Evolutionary conservation across 371 early-diverging fungal species (phyloP).

Genomic region (Circinella umbellata): DNA sequence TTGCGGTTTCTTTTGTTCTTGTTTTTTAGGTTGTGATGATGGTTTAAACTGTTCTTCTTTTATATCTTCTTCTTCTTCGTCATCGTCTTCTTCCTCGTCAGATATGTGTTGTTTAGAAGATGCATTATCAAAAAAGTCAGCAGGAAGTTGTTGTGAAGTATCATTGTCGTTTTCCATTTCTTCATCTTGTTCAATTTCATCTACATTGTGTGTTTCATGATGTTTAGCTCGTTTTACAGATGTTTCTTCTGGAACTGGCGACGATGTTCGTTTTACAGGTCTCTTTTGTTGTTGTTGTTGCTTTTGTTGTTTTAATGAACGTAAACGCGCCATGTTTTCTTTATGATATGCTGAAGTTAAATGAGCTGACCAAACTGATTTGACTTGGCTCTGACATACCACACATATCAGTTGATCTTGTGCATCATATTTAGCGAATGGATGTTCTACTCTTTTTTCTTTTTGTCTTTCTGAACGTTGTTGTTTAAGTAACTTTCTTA

Average conservation of each 20-base stretch:
- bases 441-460: conserved; percentile 38
- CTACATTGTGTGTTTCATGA: conserved; percentile 18
- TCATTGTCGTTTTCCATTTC: conserved; percentile 15
- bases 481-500: conserved; percentile 48
- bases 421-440: conserved; percentile 53
- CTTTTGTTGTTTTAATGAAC: conserved; percentile 37
- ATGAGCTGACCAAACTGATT: conserved; percentile 46
- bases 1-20: neutral
- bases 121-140: conserved; percentile 28
- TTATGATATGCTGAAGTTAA: conserved; percentile 38
- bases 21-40: neutral
- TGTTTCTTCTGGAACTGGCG: neutral
- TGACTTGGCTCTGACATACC: conserved; percentile 39
- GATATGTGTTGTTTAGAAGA: neutral
- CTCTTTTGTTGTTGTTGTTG: conserved; percentile 1
- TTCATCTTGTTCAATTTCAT: conserved; percentile 29
- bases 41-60: neutral
- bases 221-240: conserved; percentile 13
- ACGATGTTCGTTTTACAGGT: conserved; percentile 5
- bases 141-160: conserved; percentile 23
- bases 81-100: conserved; percentile 4
- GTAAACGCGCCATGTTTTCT: conserved; percentile 45
- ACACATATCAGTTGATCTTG: conserved; percentile 38
- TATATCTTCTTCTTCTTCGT: conserved; percentile 11
- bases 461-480: conserved; percentile 43